Base-by-base conservation (phyloP, 805 yeast species). In the Metschnikowia sp. region DNA sequence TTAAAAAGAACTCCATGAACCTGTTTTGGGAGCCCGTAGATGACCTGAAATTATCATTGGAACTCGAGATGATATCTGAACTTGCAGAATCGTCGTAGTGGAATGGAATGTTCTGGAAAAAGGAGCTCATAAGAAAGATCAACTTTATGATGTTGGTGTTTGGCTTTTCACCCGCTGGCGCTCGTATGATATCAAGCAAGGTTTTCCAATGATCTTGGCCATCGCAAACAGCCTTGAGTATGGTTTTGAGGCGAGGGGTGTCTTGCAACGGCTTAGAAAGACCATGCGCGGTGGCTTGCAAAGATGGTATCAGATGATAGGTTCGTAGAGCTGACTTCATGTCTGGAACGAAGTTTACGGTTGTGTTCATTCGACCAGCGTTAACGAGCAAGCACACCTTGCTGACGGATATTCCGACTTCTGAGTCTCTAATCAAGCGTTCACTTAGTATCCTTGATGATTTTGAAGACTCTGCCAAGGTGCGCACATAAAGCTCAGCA, bases 271-370 rank as follows among this genome's bases (percentile, higher is more conserved):
- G 94, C 62, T 86, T 88, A 12, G 70, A 58, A 39, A 74, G 56
- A 31, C 65, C 75, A 44, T 74, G 78, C 13, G 84, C 76, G 48
- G 79, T 81, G 3, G 85, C 82, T 63, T 92, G 97, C 37, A 92
- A 72, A 10, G 90, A 82, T 0, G 99, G 99, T 32, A 92, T 88
- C 10, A 96, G 86, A 67, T 92, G 97, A 62, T 87, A 92, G 0
- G 97, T 91, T 59, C 99, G 76, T 52, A 92, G 75, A 55, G 90
- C 92, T 0, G 96, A 88, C 57, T 89, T 84, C 98, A 92, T 92
- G 60, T 90, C 97, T 19, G 95, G 88, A 47, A 89, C 96, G 62
- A 92, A 86, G 67, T 92, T 92, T 44, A 92, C 84, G 2, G 98
- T 92, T 2, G 99, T 92, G 70, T 92, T 92, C 82, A 92, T 82